A percentile compares a stretch with the other conserved stretches of the same genome.
Evolutionary conservation across 2,329 filamentous ascomycete genomes (phyloP).

Genomic region (Ophiosphaerella narmari): DNA sequence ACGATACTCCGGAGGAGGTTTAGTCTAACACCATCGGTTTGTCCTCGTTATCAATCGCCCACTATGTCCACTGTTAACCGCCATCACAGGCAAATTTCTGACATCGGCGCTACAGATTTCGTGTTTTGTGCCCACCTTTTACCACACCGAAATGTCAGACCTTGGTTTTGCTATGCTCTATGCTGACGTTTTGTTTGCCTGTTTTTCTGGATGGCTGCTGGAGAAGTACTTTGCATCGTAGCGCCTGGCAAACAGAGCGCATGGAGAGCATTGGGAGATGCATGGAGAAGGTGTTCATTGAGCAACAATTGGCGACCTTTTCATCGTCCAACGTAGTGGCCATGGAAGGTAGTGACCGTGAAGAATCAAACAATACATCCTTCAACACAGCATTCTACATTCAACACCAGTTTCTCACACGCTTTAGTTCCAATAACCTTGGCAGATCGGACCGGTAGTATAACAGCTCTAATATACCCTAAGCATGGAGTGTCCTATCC

Average conservation of each 20-base stretch:
- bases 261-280: too few relatives aligned
- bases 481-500: background rate
- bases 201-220: background rate
- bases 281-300: background rate
- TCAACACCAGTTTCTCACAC: background rate
- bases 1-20: too few relatives aligned
- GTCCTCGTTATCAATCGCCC: too few relatives aligned
- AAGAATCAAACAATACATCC: background rate
- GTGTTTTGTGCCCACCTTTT: background rate
- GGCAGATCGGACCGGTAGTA: background rate
- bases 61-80: background rate
- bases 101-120: background rate
- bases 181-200: background rate
- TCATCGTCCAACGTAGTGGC: background rate
- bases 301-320: background rate
- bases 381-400: background rate
- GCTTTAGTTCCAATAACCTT: background rate
- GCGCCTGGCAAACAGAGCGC: too few relatives aligned
- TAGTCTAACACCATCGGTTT: too few relatives aligned
- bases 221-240: too few relatives aligned
- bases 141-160: background rate
- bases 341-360: background rate
- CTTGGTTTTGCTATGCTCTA: background rate
- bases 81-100: background rate
- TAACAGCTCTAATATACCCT: constrained; percentile 1